Conservation (phyloP, 2,329 filamentous ascomycete genomes). For the Biscogniauxia marginata region DNA sequence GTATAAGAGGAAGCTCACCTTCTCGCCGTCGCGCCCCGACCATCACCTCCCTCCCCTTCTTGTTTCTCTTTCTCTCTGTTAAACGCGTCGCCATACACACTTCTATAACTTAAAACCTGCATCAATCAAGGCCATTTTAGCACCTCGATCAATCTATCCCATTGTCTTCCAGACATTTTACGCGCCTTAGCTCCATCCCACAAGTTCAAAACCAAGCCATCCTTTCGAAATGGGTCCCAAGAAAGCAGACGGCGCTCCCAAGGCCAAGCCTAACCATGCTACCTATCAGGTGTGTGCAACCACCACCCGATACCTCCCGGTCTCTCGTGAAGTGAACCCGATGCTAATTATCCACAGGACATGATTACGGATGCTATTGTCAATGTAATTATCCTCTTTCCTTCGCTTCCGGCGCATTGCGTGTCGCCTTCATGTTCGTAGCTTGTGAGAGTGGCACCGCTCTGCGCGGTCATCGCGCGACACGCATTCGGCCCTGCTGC, state of each 20-base stretch:
- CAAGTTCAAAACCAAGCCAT: slow-evolving; percentile 14
- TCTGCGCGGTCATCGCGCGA: slow-evolving; percentile 1
- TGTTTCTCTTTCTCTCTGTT: slow-evolving; percentile 35
- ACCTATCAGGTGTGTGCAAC: slow-evolving; percentile 56
- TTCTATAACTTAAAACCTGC: slow-evolving; percentile 16
- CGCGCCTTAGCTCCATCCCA: slow-evolving; percentile 22
- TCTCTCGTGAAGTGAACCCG: slow-evolving; percentile 16
- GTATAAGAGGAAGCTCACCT: slow-evolving; percentile 61
- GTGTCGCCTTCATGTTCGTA: slow-evolving; percentile 17
- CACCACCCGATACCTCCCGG: slow-evolving; percentile 5
- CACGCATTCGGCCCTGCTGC: not conserved
- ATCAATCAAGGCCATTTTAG: slow-evolving; percentile 25
- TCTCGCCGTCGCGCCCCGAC: slow-evolving; percentile 49
- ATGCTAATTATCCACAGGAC: slow-evolving; percentile 47
- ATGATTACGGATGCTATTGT: slow-evolving; percentile 64
- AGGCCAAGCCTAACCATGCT: slow-evolving; percentile 52
- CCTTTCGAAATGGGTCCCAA: slow-evolving; percentile 57
- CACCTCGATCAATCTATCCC: slow-evolving; percentile 25
- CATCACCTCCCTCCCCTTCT: slow-evolving; percentile 40
- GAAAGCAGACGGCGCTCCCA: slow-evolving; percentile 51
- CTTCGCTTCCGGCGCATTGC: slow-evolving; percentile 39
- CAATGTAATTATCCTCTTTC: slow-evolving; percentile 48
- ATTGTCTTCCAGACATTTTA: slow-evolving; percentile 2
- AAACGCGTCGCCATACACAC: slow-evolving; percentile 14
- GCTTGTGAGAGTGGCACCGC: slow-evolving; percentile 19